phyloP scores from a whole-genome alignment of 75 land plant species.

The Larix kaempferi region DNA sequence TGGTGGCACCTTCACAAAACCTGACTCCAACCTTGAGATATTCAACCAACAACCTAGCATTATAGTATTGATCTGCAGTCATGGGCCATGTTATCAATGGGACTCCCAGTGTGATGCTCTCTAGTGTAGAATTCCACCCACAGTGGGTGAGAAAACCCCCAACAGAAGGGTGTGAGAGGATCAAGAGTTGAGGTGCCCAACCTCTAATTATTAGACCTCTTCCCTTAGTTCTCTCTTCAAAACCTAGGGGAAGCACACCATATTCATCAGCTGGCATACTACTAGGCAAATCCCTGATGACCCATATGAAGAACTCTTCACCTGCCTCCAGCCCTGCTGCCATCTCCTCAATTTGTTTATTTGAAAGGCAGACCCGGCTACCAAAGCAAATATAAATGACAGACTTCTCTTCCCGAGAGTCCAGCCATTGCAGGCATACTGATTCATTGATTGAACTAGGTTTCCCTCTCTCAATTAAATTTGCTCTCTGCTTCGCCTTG shows the following conservation, averaged over 20 bases:
- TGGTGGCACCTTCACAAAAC: background rate
- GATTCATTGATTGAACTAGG: conserved; percentile 4
- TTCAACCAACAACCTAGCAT: background rate
- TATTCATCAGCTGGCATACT: too few relatives aligned
- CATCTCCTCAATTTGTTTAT: background rate
- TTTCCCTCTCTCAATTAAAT: background rate
- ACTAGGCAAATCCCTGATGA: background rate
- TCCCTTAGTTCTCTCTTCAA: conserved; percentile 3
- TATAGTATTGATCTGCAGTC: background rate
- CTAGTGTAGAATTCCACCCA: conserved; percentile 20
- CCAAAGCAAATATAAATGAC: background rate
- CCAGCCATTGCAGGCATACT: conserved; percentile 18
- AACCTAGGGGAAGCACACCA: background rate
- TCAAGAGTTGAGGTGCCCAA: conserved; percentile 17
- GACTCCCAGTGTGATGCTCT: conserved; percentile 11
- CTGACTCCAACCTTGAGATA: background rate
- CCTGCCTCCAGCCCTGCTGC: conserved; percentile 1
- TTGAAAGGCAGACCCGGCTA: background rate
- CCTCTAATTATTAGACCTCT: conserved; percentile 11
- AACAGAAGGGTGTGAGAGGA: conserved; percentile 15
- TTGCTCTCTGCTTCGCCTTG: background rate
- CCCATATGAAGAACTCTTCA: background rate
- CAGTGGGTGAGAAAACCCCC: conserved; percentile 18
- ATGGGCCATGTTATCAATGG: background rate
- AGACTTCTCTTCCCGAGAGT: background rate